Base-by-base conservation (phyloP, 768 basidiomycete genomes). In the Chalciporus piperatus region DNA sequence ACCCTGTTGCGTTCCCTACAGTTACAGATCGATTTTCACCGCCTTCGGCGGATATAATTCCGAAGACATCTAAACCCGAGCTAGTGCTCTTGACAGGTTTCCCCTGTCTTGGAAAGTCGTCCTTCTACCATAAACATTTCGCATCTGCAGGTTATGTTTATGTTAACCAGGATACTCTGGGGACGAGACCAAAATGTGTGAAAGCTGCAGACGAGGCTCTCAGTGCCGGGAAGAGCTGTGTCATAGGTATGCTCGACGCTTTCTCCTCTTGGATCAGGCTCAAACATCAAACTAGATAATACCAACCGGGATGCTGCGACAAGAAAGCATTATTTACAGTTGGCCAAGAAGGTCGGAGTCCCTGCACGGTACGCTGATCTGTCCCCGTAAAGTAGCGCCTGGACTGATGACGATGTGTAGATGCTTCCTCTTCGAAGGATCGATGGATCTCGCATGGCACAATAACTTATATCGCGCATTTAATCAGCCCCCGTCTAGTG, bases 391-490 rank as follows among this genome's bases (percentile, higher is more conserved):
- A 19, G 6, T 28, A 16, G 37, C 39, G 6, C 48, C 37, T 43
- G 20, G 6, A 41, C 22, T 41, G 14, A 41, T n/a, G 22, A 25
- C 20, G 41, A 23, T 41, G 8, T 38, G 32, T 44, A 89, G 90
- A 48, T 89, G 90, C 62, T 81, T 95, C 64, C 57, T 79, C 23
- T 96, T 97, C 59, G 74, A 81, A 9, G 88, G 84, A 40, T 80
- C 87, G 9, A 59, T 82, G n/a, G 88, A 92, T 41, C 76, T 96
- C 7, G 91, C 91, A 3, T 89, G 85, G 85, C 96, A 98, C 68
- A 97, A 98, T 66, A 95, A 95, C 61, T 69, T 94, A 8, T 97
- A 96, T 64, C 82, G 95, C 27, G 83, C 91, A 33, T 89, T 74
- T 57, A 80, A 79, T 54, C 70, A 79, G 27, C 81, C 83, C 0